Evolutionary conservation across 208 protist genomes (phyloP).

Genomic region (Chromosphaera perkinsii): DNA sequence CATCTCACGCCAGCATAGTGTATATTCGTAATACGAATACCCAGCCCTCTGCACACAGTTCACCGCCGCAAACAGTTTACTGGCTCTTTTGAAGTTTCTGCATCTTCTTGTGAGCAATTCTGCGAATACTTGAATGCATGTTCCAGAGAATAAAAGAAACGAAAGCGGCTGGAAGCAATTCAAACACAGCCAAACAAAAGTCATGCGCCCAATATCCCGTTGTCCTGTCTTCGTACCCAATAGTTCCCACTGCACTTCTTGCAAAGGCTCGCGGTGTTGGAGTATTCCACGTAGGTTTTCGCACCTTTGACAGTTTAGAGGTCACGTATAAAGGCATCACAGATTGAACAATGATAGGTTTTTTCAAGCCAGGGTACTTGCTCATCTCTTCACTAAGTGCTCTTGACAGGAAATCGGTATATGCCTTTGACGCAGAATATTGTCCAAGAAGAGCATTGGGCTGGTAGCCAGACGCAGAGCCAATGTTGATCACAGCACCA

Average conservation of each 20-base stretch:
- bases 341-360: constrained; percentile 29
- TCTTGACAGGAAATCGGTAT: constrained; percentile 26
- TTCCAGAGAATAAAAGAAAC: background rate
- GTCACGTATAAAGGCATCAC: constrained; percentile 25
- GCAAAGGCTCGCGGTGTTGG: constrained; percentile 17
- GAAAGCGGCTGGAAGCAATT: background rate
- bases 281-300: constrained; percentile 5
- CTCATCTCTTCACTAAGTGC: constrained; percentile 26
- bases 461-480: constrained; percentile 22
- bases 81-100: background rate
- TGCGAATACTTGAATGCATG: constrained; percentile 6
- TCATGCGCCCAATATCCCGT: constrained; percentile 21
- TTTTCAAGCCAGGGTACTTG: too few relatives aligned
- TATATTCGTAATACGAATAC: too few relatives aligned
- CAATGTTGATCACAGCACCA: constrained; percentile 71
- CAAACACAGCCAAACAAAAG: background rate
- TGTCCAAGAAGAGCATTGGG: constrained; percentile 3
- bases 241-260: background rate
- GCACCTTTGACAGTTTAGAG: constrained; percentile 30
- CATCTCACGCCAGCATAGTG: too few relatives aligned
- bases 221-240: constrained; percentile 26
- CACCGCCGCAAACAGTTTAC: too few relatives aligned
- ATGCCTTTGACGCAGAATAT: constrained; percentile 35
- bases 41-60: too few relatives aligned
- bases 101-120: background rate